Evolutionary conservation across 2,329 filamentous ascomycete genomes (phyloP), one percentile per base, ranked within the genome.

Genomic region (Huntiella moniliformis): DNA sequence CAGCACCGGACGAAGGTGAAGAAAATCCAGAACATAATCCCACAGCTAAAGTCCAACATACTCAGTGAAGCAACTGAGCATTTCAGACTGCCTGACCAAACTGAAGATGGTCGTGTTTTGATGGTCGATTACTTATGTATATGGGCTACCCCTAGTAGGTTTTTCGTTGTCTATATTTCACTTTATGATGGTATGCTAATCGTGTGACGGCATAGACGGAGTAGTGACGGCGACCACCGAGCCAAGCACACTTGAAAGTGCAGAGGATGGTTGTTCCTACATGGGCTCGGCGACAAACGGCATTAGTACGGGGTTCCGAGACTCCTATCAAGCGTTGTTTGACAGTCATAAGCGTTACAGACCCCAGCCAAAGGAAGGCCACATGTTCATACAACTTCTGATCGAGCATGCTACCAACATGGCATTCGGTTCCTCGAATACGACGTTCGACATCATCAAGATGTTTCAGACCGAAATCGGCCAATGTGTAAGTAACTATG

Each of bases 61-160:
- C 2, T 3, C 22, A 28, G 3, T 15, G 40, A 42, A 4, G 5
- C 18, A 12, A 34, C 28, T 13, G 28, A 31, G 11, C 13, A 17
- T 12, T 42, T 42, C 11, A 18, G 34, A 15, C 10, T 42, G 4
- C 31, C 40, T n/a, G 34, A 42, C 7, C 12, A 16, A 16, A 28
- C 31, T 4, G 28, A 31, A 5, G 12, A 42, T 16, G 40, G 40
- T 10, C n/a, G 33, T 12, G 40, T 42, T 11, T 15, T 42, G 8
- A 42, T 42, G 40, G 40, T 42, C 11, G 40, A 42, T 13, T 28
- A 42, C 13, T 13, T 42, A 16, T 42, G 40, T 16, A 18, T 42
- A 13, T 42, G 40, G 40, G 13, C 40, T 13, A 34, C 16, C 5
- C 38, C 5, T 12, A 15, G 38, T 39, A 18, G 12, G 38, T 39